Conservation (phyloP, 148 eudicot genomes). For the Vaccinium myrtillus region DNA sequence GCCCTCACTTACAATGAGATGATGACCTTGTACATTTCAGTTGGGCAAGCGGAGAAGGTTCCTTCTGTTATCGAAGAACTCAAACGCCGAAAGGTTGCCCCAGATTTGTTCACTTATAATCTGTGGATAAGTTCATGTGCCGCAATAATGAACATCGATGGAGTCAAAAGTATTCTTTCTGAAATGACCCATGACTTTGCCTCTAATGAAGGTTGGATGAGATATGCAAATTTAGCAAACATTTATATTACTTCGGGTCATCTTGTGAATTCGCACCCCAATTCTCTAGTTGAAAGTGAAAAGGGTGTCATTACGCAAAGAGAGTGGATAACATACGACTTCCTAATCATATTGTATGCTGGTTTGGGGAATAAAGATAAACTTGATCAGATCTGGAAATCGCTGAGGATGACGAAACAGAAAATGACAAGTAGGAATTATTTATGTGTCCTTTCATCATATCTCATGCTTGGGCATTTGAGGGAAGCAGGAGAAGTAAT, state of each 20-base stretch:
- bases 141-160: slow-evolving; percentile 62
- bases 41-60: slow-evolving; percentile 89
- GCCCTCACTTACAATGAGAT: slow-evolving; percentile 90
- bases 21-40: slow-evolving; percentile 89
- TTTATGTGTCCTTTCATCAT: slow-evolving; percentile 64
- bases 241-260: slow-evolving; percentile 57
- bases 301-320: slow-evolving; percentile 54
- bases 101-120: slow-evolving; percentile 85
- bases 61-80: slow-evolving; percentile 64
- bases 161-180: slow-evolving; percentile 57
- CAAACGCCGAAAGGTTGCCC: slow-evolving; percentile 56
- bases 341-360: slow-evolving; percentile 68
- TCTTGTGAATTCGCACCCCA: slow-evolving; percentile 42
- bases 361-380: slow-evolving; percentile 74
- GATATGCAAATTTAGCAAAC: slow-evolving; percentile 61
- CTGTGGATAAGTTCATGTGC: slow-evolving; percentile 94
- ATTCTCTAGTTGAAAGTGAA: slow-evolving; percentile 59
- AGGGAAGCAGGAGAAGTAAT: slow-evolving; percentile 69
- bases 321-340: slow-evolving; percentile 84
- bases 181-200: slow-evolving; percentile 57
- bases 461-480: slow-evolving; percentile 75
- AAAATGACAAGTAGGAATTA: slow-evolving; percentile 84
- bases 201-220: slow-evolving; percentile 58
- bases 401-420: slow-evolving; percentile 74
- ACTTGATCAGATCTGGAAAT: slow-evolving; percentile 81